Evolutionary conservation across 257 asterid species (phyloP), one percentile per base, ranked within the genome.

Genomic region (Gentiana straminea): DNA sequence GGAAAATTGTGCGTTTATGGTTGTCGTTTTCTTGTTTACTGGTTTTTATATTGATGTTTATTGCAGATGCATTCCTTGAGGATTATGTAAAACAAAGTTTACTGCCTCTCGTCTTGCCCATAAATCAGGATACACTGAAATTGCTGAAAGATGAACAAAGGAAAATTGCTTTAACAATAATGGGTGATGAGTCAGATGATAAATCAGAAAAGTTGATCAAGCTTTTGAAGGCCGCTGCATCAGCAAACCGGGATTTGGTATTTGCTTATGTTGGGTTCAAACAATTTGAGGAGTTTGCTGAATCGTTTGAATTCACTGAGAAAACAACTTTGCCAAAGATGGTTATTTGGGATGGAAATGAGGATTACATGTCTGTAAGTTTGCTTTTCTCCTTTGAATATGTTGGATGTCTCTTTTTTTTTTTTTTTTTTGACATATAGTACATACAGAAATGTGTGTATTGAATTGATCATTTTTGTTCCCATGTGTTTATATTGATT

Each of bases 271-370:
- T 81, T 65, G 98, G 96, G 59, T 35, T 77, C 67, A 75, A 79
- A 65, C 94, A 86, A 68, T 86, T 81, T 83, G 87, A 66, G 52
- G 89, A 73, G 51, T 87, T 90, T 55, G 80, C 70, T 4, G 89
- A 82, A 68, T 76, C 94, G 49, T 90, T 90, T 35, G 92, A 76
- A 67, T 81, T 81, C 35, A 50, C 66, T 58, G 73, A 71, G 81
- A 81, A 74, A 72, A 77, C 82, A 9, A 74, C 46, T 49, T 78
- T 86, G 39, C 98, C 98, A 10, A 84, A 73, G 73, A 82, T 86
- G 86, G 71, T 86, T 65, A 81, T 90, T 44, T 90, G 98, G 98
- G 89, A 90, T 59, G 89, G 96, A 52, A 64, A 74, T 38, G 94
- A 77, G 75, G 91, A 79, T 41, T 90, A 86, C 59, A 66, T 57